Evolutionary conservation across 371 early-diverging fungal species (phyloP).

Genomic region (Mucor circinelloides): DNA sequence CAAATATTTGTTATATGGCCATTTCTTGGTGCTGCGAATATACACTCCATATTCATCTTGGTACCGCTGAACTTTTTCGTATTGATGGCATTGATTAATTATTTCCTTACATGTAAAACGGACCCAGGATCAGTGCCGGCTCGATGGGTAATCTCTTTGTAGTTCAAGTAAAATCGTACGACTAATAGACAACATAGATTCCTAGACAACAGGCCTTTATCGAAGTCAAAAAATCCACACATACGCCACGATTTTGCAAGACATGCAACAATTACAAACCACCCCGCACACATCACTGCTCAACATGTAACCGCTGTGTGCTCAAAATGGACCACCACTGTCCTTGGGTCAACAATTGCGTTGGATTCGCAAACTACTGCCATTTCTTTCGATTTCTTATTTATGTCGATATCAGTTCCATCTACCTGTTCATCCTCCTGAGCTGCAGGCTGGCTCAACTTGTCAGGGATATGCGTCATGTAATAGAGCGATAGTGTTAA

Average conservation of each 20-base stretch:
- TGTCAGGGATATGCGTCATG: conserved; percentile 30
- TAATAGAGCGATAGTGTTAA: conserved; percentile 9
- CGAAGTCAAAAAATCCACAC: conserved; percentile 75
- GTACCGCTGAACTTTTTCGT: conserved; percentile 71
- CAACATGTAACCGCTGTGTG: conserved; percentile 78
- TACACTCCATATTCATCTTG: conserved; percentile 46
- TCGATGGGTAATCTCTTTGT: conserved; percentile 55
- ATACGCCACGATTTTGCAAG: conserved; percentile 75
- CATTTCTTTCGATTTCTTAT: conserved; percentile 89
- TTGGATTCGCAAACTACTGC: conserved; percentile 87
- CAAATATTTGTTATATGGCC: conserved; percentile 49
- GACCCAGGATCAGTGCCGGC: conserved; percentile 82
- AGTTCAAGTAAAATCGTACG: background rate
- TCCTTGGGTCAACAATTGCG: conserved; percentile 97
- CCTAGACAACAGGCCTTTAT: conserved; percentile 56
- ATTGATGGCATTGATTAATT: conserved; percentile 75
- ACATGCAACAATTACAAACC: conserved; percentile 80
- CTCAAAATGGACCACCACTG: conserved; percentile 96
- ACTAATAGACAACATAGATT: conserved; percentile 20
- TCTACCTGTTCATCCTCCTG: conserved; percentile 46
- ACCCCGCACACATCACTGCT: conserved; percentile 84
- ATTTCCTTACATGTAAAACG: conserved; percentile 74
- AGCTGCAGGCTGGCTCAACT: conserved; percentile 40
- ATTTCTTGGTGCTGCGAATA: conserved; percentile 25
- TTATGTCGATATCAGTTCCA: conserved; percentile 67